Base-by-base conservation (phyloP, 2,329 filamentous ascomycete species). In the Aspergillus eucalypticola region DNA sequence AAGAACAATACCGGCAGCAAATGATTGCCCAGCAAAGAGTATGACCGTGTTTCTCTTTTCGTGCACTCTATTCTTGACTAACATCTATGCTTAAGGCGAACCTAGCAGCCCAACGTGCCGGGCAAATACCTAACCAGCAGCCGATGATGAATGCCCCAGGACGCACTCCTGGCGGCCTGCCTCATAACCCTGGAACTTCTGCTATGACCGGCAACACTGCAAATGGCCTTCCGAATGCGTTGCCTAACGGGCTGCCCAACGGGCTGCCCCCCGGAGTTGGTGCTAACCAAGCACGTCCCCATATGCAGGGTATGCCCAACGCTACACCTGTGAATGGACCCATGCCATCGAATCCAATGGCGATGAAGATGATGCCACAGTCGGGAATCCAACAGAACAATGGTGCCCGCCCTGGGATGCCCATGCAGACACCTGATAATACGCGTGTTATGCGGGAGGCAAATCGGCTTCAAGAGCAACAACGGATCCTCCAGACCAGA, bases 1-100 rank as follows among this genome's bases (percentile, higher is more conserved):
- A 84, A 68, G 80, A 85, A 70, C 80, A 84, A 61, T 85, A 86
- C 67, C 85, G 89, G 59, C 84, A 86, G 69, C 87, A 90, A 72
- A 83, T 90, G 71, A 77, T 84, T 63, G 79, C 81, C 58, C 81
- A 82, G 67, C 81, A 83, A 69, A 76, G 82, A 70, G 83, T 84
- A 77, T 69, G 69, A 66, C 19, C 41, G 35, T 10, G 25, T 32
- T 52, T 11, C 3, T 41, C 19, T 19, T 39, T 23, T 48, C 32
- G 7, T 35, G 27, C 23, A 48, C 41, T 51, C 27, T n/a, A 51
- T 23, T 38, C 50, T 23, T 60, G 25, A 56, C 61, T 68, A 61
- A 66, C 64, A 51, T 23, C 49, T 32, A 29, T 35, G 41, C 49
- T 61, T 10, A 62, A 77, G 72, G 77, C 79, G 35, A 79, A 72